A percentile compares a stretch with the other conserved stretches of the same genome.
Conservation (phyloP, 257 asterid species). For the Jacaranda copaia region DNA sequence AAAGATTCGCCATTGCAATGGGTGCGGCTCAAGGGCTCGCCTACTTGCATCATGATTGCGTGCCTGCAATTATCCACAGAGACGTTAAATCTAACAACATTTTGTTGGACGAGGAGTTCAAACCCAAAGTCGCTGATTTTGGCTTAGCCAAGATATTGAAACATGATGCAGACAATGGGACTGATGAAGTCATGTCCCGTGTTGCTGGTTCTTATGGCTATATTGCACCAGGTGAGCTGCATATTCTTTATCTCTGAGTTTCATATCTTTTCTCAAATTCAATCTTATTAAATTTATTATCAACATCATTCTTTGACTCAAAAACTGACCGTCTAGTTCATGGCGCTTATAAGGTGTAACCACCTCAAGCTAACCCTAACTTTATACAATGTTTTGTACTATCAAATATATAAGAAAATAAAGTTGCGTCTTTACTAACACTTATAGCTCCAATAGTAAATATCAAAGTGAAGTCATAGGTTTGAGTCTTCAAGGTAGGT, state of each 20-base stretch:
- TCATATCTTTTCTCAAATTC: not conserved
- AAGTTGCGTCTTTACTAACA: too few species aligned
- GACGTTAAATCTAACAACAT: constrained; percentile 51
- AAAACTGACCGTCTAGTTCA: too few species aligned
- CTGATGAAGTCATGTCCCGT: constrained; percentile 63
- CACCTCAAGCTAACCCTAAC: too few species aligned
- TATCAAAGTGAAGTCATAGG: too few species aligned
- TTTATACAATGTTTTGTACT: too few species aligned
- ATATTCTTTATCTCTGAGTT: not conserved
- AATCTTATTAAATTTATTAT: too few species aligned
- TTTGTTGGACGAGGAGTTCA: constrained; percentile 45
- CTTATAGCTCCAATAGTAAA: too few species aligned
- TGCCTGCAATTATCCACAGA: constrained; percentile 49
- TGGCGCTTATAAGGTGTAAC: too few species aligned
- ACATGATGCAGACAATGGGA: constrained; percentile 38
- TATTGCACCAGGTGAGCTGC: constrained; percentile 79
- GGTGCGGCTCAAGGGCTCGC: constrained; percentile 92
- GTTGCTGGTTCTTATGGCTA: constrained; percentile 89
- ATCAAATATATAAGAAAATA: too few species aligned
- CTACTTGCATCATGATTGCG: constrained; percentile 79
- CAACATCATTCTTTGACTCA: too few species aligned
- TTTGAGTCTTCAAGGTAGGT: too few species aligned
- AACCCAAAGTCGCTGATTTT: constrained; percentile 71
- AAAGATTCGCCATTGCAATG: constrained; percentile 62
- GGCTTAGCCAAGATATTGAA: constrained; percentile 74